Conservation (phyloP, 768 basidiomycete genomes). For the Pholiota microspora region DNA sequence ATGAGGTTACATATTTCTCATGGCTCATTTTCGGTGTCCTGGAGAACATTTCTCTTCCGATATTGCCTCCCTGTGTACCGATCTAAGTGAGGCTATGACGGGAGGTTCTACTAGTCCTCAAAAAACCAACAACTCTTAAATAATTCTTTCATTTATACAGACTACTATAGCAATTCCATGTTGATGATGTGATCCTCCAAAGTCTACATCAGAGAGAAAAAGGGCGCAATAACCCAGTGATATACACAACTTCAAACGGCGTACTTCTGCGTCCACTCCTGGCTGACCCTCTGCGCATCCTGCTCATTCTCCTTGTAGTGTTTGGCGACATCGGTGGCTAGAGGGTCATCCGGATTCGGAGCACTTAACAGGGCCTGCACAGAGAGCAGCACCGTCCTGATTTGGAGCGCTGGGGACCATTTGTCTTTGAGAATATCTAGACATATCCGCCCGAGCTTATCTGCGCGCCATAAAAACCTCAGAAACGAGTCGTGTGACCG, state of each 20-base stretch:
- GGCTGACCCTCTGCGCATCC: constrained; percentile 88
- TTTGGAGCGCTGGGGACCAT: constrained; percentile 99
- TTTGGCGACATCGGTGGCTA: constrained; percentile 94
- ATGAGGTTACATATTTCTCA: no score
- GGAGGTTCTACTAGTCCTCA: no score
- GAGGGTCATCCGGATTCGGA: constrained; percentile 95
- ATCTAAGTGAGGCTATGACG: no score
- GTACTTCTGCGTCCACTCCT: constrained; percentile 94
- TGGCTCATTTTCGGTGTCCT: no score
- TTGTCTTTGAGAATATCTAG: constrained; percentile 99
- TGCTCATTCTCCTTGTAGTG: constrained; percentile 98
- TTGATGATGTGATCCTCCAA: background rate
- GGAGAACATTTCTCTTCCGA: no score
- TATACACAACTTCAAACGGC: constrained; percentile 37
- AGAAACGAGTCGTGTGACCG: background rate
- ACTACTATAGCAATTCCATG: constrained; percentile 2
- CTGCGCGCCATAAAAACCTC: constrained; percentile 36
- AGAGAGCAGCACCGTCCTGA: constrained; percentile 95
- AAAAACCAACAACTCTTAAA: no score
- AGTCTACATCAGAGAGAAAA: background rate
- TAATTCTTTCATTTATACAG: constrained; percentile 8
- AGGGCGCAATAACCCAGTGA: background rate
- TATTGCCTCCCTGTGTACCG: no score
- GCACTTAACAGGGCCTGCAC: constrained; percentile 95
- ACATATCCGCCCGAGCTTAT: constrained; percentile 98